phyloP scores from a whole-genome alignment of 73 alveolate genomes.

The Tetrahymena malaccensis region DNA sequence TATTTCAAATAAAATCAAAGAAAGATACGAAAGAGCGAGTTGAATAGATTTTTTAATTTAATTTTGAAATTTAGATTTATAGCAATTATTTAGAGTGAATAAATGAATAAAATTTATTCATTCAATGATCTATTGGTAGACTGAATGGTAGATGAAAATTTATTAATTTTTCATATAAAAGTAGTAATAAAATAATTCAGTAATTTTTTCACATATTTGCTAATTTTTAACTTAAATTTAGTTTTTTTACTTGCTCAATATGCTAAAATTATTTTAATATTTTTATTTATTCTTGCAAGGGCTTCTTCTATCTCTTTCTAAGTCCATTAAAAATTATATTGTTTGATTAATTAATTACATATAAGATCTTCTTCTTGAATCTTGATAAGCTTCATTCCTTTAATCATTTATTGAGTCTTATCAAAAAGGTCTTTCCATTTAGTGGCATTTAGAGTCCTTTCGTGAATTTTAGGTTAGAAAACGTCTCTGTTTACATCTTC shows the following conservation, averaged over 20 bases:
- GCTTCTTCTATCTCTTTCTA: not conserved
- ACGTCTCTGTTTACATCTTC: not conserved
- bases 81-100: not conserved
- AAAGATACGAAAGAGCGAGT: not conserved
- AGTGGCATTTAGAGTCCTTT: not conserved
- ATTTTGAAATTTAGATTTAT: not conserved
- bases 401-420: not conserved
- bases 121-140: not conserved
- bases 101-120: not conserved
- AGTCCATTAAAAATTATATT: not conserved
- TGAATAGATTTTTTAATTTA: not conserved
- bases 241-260: no score
- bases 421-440: not conserved
- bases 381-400: not conserved
- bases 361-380: not conserved
- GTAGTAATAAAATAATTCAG: not conserved
- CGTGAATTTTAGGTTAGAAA: not conserved
- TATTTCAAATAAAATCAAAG: not conserved
- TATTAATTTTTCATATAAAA: no score
- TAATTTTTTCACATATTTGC: not conserved
- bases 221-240: no score
- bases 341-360: not conserved
- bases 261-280: no score
- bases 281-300: no score
- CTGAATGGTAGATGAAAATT: not conserved